A percentile compares a stretch with the other conserved stretches of the same genome.
phyloP scores from a whole-genome alignment of 169 alveolate species.

The Plasmodium gonderi region DNA sequence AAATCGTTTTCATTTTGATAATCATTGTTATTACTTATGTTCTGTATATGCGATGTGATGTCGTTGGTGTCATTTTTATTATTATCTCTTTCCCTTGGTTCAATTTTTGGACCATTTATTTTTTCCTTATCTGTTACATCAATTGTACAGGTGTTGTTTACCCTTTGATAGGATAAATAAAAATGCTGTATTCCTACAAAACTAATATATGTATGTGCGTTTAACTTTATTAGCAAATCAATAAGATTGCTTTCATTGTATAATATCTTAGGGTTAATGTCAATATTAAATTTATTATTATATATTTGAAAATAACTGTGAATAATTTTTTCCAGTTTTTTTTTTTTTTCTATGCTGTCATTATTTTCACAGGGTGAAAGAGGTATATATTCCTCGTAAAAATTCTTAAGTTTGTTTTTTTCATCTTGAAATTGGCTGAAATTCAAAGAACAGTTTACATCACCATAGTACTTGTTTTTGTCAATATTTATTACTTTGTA shows the following conservation, averaged over 20 bases:
- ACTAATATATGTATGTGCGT: constrained; percentile 44
- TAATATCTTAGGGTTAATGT: constrained; percentile 52
- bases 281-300: constrained; percentile 53
- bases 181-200: constrained; percentile 61
- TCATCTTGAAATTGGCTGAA: constrained; percentile 51
- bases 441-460: constrained; percentile 53
- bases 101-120: background rate
- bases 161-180: constrained; percentile 23
- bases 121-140: background rate
- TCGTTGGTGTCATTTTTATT: background rate
- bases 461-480: constrained; percentile 56
- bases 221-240: constrained; percentile 13
- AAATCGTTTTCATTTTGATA: constrained; percentile 20
- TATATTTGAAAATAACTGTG: constrained; percentile 36
- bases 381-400: constrained; percentile 60
- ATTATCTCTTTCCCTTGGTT: background rate
- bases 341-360: background rate
- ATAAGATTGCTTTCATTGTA: constrained; percentile 57
- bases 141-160: background rate
- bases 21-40: background rate
- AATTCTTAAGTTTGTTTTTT: constrained; percentile 15
- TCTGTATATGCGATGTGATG: background rate
- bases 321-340: constrained; percentile 20
- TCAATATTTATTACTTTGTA: constrained; percentile 68
- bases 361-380: background rate